Evolutionary conservation across 129 eudicot genomes (phyloP), one percentile per base, ranked within the genome.

Genomic region (Chrysanthemum seticuspe): DNA sequence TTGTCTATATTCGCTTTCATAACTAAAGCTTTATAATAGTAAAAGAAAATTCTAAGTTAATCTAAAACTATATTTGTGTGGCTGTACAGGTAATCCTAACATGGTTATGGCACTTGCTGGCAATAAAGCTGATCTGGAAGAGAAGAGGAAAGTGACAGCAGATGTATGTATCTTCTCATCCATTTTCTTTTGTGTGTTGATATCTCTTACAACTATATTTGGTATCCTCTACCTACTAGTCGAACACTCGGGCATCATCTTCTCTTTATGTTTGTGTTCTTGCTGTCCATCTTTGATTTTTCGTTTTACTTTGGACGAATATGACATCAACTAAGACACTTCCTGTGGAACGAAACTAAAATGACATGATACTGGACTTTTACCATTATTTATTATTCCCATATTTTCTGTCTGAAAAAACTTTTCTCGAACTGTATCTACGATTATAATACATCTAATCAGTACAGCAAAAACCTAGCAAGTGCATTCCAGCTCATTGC

Each of bases 81-180:
- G 58, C 19, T 72, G 36, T 75, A 44, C 79, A 94, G 98, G 98
- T 63, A 94, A 94, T 77, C 89, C 98, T 3, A 94, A 86, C 85
- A 87, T 94, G 97, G 97, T 94, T 16, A 88, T 90, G 98, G 97
- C 98, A 56, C 97, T 94, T 80, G 97, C 98, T 58, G 98, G 97
- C 49, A 94, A 90, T 62, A 94, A 94, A 88, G 86, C 89, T 75
- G 98, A 94, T 73, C 80, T 94, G 71, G 97, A 90, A 81, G 98
- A 94, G 51, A 94, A 83, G 85, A 90, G 98, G 83, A 86, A 75
- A 70, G 96, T 94, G 72, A 82, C 96, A 59, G 80, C 93, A 75
- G 98, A 94, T 67, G 98, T 94, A 85, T 77, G 93, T 65, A 55
- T 15, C 69, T 27, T 23, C 25, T 23, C 49, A 29, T 81, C 52